Base-by-base conservation (phyloP, 805 yeast genomes). In the Barnettozyma vustinii region DNA sequence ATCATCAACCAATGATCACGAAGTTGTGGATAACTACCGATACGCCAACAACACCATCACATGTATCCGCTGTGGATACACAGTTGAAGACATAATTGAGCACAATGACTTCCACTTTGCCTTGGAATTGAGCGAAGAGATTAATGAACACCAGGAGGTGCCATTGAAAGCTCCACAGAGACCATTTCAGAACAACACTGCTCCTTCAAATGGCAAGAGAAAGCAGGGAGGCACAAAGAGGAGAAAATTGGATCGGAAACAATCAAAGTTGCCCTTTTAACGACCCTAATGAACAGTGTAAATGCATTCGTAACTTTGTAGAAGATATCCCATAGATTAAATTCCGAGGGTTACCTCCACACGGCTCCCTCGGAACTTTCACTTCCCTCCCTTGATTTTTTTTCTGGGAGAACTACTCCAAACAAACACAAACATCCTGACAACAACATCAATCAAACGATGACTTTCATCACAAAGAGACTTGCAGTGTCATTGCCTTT, bases 21-120 rank as follows among this genome's bases (percentile, higher is more conserved):
- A 26, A 19, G 19, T 37, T 10, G 19, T 39, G 10, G 46, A 47
- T 9, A 30, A 39, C 30, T 47, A 47, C 32, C 36, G 20, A 15
- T 37, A 37, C 20, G 5, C 33, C 18, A 35, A 42, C 16, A 27
- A 19, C n/a, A 15, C 27, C 12, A 37, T 51, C 3, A 49, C 27
- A 12, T 55, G 58, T 44, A n/a, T 42, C 1, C 32, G 25, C 15
- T 54, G 57, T 44, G n/a, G 44, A 10, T 15, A 27, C n/a, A 13
- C 20, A 13, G 61, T 64, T 9, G 53, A 45, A 10, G 62, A 66
- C 45, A 41, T 30, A 4, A 26, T 62, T 16, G 85, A 80, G 51
- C 86, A 80, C 57, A 65, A 66, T 40, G 86, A 80, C 58, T 79
- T 62, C 52, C 85, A 80, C 54, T 58, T 70, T 40, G 85, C 85